These are phyloP conservation scores for Coffea eugenioides DNA, from an alignment of 257 asterid genomes.

Conservation along the genomic window DNA sequence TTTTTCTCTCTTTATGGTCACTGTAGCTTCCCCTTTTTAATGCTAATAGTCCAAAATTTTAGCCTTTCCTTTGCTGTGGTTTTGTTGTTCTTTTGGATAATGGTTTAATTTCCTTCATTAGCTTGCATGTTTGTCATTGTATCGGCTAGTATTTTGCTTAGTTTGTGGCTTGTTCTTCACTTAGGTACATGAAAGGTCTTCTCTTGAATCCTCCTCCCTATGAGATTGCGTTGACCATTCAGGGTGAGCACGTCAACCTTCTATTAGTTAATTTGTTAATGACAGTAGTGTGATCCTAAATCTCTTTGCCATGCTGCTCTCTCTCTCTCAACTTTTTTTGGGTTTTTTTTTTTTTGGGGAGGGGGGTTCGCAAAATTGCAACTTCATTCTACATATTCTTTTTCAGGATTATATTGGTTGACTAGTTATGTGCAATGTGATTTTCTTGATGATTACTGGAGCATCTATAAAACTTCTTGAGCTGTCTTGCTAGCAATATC, in stretches of 20 bases:
- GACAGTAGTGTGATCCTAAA: background rate
- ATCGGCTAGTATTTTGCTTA: slow-evolving; percentile 3
- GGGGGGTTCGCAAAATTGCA: too few relatives aligned
- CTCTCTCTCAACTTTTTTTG: background rate
- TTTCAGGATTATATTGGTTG: too few relatives aligned
- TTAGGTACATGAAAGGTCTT: slow-evolving; percentile 84
- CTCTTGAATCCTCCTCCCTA: slow-evolving; percentile 96
- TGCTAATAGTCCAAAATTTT: background rate
- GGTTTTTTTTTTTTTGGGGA: background rate
- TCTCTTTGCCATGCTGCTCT: slow-evolving; percentile 5
- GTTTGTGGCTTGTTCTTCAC: slow-evolving; percentile 13
- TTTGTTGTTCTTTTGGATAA: background rate
- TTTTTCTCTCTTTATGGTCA: too few relatives aligned
- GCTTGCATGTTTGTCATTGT: background rate
- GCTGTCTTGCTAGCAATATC: background rate
- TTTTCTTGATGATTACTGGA: background rate
- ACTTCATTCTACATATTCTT: too few relatives aligned
- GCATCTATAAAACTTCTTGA: background rate
- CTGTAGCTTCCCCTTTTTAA: background rate
- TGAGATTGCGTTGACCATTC: slow-evolving; percentile 76
- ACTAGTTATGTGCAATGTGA: background rate
- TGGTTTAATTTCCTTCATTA: too few relatives aligned
- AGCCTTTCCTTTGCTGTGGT: background rate
- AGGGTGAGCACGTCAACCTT: slow-evolving; percentile 43
- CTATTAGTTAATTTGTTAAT: background rate